These are phyloP conservation scores for Lyophyllum atratum DNA, from an alignment of 768 basidiomycete genomes.

Conservation along the genomic window DNA sequence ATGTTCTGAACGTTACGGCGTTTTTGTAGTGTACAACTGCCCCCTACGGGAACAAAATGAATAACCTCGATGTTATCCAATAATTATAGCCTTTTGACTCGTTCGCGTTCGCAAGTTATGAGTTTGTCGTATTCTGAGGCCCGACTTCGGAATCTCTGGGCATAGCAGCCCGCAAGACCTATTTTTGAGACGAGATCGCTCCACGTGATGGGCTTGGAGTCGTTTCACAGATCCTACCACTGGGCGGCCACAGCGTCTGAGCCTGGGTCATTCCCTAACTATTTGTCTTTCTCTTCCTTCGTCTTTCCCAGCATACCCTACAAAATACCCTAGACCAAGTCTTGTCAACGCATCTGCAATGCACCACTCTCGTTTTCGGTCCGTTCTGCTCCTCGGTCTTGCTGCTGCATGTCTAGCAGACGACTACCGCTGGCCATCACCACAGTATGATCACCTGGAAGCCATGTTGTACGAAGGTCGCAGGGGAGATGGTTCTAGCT, in stretches of 20 bases:
- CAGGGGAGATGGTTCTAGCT: constrained; percentile 32
- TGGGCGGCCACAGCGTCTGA: background rate
- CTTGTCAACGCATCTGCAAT: constrained; percentile 15
- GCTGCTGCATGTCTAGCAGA: constrained; percentile 20
- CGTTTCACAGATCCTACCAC: too few relatives aligned
- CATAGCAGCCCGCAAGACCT: background rate
- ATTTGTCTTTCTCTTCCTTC: background rate
- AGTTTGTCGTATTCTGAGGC: too few relatives aligned
- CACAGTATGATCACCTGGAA: constrained; percentile 37
- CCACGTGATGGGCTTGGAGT: background rate
- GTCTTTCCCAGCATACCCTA: background rate
- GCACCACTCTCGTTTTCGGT: constrained; percentile 21
- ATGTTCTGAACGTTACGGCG: constrained; percentile 34
- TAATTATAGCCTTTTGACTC: too few relatives aligned
- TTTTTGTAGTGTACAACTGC: background rate
- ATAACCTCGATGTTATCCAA: background rate
- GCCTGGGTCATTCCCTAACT: background rate
- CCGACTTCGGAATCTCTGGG: too few relatives aligned
- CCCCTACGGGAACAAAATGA: background rate
- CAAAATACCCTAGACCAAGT: background rate
- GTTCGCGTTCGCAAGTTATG: too few relatives aligned
- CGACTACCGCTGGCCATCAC: constrained; percentile 34
- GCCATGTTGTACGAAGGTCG: constrained; percentile 36
- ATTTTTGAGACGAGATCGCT: background rate
- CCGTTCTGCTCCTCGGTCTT: constrained; percentile 15